Base-by-base conservation (phyloP, 1,284 basidiomycete genomes). In the Amylostereum chailletii region DNA sequence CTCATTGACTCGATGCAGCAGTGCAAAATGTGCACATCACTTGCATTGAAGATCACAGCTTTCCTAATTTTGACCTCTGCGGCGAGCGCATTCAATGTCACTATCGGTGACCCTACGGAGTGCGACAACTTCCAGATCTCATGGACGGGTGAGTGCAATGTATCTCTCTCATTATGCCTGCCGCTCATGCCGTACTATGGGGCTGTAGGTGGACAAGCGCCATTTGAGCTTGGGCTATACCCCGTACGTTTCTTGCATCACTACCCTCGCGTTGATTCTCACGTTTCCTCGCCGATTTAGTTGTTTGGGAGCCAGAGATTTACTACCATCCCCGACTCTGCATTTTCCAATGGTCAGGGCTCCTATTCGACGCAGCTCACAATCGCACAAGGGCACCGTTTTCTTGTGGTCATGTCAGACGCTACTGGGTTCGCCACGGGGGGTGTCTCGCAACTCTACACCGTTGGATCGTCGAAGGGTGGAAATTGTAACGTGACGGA, bases 321-420 rank as follows among this genome's bases (percentile, higher is more conserved):
- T 49, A 55, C 81, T 26, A 69, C 74, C 39, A 75, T 89, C 44
- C 81, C 85, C n/a, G 53, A 66, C 7, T 63, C 70, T 19, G 72
- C 79, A 8, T 79, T 76, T 60, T 71, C 52, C 59, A 70, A 76
- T 64, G 77, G 75, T 43, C 57, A 72, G 55, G 83, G 83, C 42
- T 71, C 73, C 0, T 86, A 72, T 57, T 63, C 75, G 8, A 58
- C 65, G 0, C 70, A 69, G 50, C 56, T 87, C 7, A 65, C 69
- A 1, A 65, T 81, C 42, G 26, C 62, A 3, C 57, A 69, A 26
- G 62, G 58, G 30, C 57, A 70, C 8, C 59, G 67, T 48, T 70
- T 87, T 48, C 49, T 88, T 8, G 55, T 83, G 26, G 73, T 77
- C 37, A 83, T 90, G 83, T 86, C 81, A 27, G 87, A 90, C 60